A percentile compares a stretch with the other conserved stretches of the same genome.
These are phyloP conservation scores for Penicillium occitanis DNA, from an alignment of 2,329 filamentous ascomycete species.

Conservation along the genomic window DNA sequence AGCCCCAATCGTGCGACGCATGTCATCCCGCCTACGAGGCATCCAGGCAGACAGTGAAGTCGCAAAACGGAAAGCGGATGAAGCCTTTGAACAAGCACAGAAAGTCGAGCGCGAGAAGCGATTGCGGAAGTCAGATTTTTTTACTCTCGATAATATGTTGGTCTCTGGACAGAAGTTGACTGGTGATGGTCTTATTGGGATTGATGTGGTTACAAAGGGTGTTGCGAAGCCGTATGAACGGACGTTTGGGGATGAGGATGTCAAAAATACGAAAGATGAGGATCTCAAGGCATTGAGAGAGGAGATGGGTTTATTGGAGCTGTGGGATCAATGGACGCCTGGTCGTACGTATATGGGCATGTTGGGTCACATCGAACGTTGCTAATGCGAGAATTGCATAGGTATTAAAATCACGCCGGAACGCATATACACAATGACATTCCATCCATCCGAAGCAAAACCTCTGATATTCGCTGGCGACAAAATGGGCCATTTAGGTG, in stretches of 20 bases:
- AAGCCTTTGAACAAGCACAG: constrained; percentile 58
- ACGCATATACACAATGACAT: constrained; percentile 78
- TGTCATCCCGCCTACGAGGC: constrained; percentile 62
- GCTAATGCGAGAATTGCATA: constrained; percentile 33
- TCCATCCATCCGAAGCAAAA: constrained; percentile 85
- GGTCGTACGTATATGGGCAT: constrained; percentile 57
- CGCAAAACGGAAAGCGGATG: constrained; percentile 67
- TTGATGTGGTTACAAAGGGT: constrained; percentile 61
- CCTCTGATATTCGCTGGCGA: constrained; percentile 90
- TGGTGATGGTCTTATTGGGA: constrained; percentile 63
- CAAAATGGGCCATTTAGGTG: constrained; percentile 84
- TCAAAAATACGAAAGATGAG: constrained; percentile 75
- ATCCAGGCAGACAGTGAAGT: constrained; percentile 66
- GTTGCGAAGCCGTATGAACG: constrained; percentile 75
- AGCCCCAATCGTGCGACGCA: constrained; percentile 55
- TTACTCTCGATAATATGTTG: constrained; percentile 73
- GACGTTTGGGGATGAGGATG: constrained; percentile 82
- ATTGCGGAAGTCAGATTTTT: constrained; percentile 63
- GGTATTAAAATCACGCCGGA: constrained; percentile 91
- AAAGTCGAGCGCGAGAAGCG: constrained; percentile 62
- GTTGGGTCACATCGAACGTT: constrained; percentile 12
- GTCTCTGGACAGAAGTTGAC: constrained; percentile 75
- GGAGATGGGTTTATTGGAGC: constrained; percentile 70
- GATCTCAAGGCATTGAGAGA: constrained; percentile 70
- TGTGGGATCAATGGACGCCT: constrained; percentile 83